A percentile compares a stretch with the other conserved stretches of the same genome.
These are phyloP conservation scores for Alternaria sp. DNA, from an alignment of 2,329 filamentous ascomycete species.

Conservation along the genomic window DNA sequence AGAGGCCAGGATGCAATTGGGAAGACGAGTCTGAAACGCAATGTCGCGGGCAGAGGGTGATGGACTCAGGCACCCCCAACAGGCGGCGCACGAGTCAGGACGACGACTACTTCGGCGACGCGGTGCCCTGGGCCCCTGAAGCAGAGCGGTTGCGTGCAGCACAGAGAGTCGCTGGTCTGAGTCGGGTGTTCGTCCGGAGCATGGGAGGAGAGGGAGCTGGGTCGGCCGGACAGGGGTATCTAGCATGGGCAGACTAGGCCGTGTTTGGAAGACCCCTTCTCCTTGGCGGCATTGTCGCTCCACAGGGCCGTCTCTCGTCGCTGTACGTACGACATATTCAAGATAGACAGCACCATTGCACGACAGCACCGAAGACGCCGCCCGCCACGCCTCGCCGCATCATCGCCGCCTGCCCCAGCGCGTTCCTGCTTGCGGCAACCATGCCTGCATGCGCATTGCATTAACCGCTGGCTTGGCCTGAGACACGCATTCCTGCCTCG, in stretches of 20 bases:
- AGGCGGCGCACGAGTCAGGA: background rate
- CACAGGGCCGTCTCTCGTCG: conserved; percentile 4
- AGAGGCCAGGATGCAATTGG: background rate
- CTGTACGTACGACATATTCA: background rate
- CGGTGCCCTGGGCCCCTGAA: background rate
- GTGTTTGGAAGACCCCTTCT: conserved; percentile 12
- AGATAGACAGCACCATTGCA: conserved; percentile 12
- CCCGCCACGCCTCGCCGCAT: conserved; percentile 6
- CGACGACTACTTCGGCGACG: background rate
- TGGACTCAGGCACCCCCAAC: background rate
- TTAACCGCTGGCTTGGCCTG: conserved; percentile 37
- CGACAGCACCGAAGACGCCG: conserved; percentile 12
- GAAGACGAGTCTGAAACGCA: background rate
- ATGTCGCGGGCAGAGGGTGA: background rate
- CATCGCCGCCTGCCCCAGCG: conserved; percentile 19
- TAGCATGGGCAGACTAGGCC: background rate
- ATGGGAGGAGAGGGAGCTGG: background rate
- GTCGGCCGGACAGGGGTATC: background rate
- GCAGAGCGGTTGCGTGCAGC: background rate
- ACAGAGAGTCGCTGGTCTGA: background rate
- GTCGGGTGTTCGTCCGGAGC: background rate
- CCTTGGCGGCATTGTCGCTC: conserved; percentile 10
- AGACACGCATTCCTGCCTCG: conserved; percentile 32
- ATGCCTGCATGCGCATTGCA: conserved; percentile 40
- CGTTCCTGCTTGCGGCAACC: conserved; percentile 36